Percentiles rank a stretch among this genome's conserved stretches.
phyloP scores from a whole-genome alignment of 352 stramenopile species.

The Thalassiosira mediterranea region DNA sequence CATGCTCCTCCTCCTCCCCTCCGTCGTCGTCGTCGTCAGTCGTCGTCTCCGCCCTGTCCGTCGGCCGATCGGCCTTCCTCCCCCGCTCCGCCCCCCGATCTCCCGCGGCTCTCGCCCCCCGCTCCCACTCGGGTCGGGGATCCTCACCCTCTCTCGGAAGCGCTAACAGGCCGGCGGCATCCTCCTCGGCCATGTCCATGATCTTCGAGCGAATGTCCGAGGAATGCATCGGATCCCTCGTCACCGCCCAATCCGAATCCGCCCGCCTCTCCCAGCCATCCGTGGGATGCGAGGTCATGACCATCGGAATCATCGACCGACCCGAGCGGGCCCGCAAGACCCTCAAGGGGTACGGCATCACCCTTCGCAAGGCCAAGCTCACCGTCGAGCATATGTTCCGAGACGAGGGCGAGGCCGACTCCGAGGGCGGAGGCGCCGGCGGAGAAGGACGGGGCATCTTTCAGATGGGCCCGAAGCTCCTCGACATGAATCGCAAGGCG shows the following conservation, averaged over 20 bases:
- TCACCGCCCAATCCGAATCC: constrained; percentile 70
- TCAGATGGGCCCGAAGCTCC: constrained; percentile 29
- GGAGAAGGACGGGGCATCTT: constrained; percentile 42
- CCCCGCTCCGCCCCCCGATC: background rate
- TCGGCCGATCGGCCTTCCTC: constrained; percentile 2
- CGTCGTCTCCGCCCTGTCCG: constrained; percentile 1
- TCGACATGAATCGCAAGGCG: constrained; percentile 62
- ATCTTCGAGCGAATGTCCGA: constrained; percentile 85
- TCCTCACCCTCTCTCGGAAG: background rate
- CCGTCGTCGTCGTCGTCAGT: no score
- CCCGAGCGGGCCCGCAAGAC: constrained; percentile 63
- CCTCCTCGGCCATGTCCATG: constrained; percentile 51
- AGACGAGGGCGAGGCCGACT: constrained; percentile 26
- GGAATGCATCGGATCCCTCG: constrained; percentile 75
- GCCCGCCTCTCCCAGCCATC: constrained; percentile 53
- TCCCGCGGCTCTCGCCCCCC: background rate
- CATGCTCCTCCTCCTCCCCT: no score
- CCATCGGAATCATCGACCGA: constrained; percentile 73
- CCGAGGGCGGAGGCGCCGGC: constrained; percentile 16
- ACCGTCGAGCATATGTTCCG: constrained; percentile 59
- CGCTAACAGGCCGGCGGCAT: constrained; percentile 2
- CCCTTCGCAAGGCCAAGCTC: constrained; percentile 51
- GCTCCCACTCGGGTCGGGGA: background rate
- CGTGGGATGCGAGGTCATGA: constrained; percentile 64
- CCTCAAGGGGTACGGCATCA: constrained; percentile 63